A percentile compares a stretch with the other conserved stretches of the same genome.
These are phyloP conservation scores for Pisolithus marmoratus DNA, from an alignment of 768 basidiomycete species.

Conservation along the genomic window DNA sequence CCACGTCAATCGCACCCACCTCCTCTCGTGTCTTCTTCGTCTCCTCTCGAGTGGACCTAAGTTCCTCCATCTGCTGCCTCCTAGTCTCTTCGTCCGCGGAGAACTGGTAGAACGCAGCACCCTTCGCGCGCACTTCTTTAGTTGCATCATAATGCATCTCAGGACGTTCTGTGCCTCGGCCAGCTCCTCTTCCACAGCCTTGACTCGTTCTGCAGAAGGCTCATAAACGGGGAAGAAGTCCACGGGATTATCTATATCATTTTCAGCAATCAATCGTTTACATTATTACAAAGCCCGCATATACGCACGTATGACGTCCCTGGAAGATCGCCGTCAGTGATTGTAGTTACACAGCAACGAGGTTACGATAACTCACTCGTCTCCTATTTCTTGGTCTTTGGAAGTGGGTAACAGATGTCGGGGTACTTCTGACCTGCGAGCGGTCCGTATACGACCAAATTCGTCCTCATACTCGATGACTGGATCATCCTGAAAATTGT, in stretches of 20 bases:
- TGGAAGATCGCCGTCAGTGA: constrained; percentile 19
- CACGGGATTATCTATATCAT: constrained; percentile 62
- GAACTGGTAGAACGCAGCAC: constrained; percentile 91
- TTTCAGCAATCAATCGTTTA: constrained; percentile 1
- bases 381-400: constrained; percentile 38
- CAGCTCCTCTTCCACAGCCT: constrained; percentile 64
- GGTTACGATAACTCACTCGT: constrained; percentile 43
- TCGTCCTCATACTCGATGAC: constrained; percentile 85
- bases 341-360: constrained; percentile 1
- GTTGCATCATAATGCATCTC: constrained; percentile 77
- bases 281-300: background rate
- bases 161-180: constrained; percentile 68
- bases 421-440: constrained; percentile 70
- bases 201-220: constrained; percentile 73
- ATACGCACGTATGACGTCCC: constrained; percentile 54
- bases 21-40: constrained; percentile 62
- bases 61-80: constrained; percentile 74
- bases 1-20: constrained; percentile 52
- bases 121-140: constrained; percentile 79
- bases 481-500: constrained; percentile 58
- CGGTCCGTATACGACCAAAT: constrained; percentile 71
- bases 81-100: constrained; percentile 80
- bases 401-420: constrained; percentile 47
- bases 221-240: constrained; percentile 86
- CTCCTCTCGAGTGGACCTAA: constrained; percentile 61